phyloP scores from a whole-genome alignment of 495 filamentous ascomycete genomes.

The Collariella sp. region DNA sequence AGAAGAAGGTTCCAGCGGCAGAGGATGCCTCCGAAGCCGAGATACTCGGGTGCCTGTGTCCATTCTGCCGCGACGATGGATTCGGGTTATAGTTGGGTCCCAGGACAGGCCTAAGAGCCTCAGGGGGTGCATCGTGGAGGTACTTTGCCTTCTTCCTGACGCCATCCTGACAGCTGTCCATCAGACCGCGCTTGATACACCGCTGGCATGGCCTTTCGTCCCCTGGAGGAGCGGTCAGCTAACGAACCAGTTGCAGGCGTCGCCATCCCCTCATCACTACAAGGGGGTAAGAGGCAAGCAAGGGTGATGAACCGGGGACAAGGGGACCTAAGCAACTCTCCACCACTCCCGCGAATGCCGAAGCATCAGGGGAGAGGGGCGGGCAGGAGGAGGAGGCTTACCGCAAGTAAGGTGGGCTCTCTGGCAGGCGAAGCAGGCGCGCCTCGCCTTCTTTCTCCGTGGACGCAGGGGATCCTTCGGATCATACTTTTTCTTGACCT shows the following conservation, averaged over 20 bases:
- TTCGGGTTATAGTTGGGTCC: constrained; percentile 48
- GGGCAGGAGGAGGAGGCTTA: constrained; percentile 45
- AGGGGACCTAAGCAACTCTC: background rate
- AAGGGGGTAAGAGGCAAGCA: background rate
- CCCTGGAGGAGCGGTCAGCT: constrained; percentile 27
- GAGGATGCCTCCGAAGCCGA: constrained; percentile 28
- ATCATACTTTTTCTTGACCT: constrained; percentile 54
- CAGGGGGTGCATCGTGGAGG: constrained; percentile 87
- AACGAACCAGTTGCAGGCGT: background rate
- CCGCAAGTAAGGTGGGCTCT: constrained; percentile 95
- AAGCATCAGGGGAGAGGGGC: background rate
- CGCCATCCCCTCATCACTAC: background rate
- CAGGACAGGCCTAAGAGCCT: constrained; percentile 49
- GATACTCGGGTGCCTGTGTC: constrained; percentile 25
- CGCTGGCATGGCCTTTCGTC: constrained; percentile 83
- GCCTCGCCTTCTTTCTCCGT: constrained; percentile 87
- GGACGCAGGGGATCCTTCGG: constrained; percentile 82
- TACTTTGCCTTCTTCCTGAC: constrained; percentile 99
- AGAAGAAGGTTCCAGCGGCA: constrained; percentile 28
- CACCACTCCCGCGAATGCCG: background rate
- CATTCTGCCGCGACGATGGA: constrained; percentile 27
- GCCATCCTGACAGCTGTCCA: constrained; percentile 86
- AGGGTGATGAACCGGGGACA: background rate
- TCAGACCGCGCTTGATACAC: constrained; percentile 86
- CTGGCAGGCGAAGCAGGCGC: constrained; percentile 95